Base-by-base conservation (phyloP, 192 early-diverging fungal genomes). In the Helicostylum pulchrum region DNA sequence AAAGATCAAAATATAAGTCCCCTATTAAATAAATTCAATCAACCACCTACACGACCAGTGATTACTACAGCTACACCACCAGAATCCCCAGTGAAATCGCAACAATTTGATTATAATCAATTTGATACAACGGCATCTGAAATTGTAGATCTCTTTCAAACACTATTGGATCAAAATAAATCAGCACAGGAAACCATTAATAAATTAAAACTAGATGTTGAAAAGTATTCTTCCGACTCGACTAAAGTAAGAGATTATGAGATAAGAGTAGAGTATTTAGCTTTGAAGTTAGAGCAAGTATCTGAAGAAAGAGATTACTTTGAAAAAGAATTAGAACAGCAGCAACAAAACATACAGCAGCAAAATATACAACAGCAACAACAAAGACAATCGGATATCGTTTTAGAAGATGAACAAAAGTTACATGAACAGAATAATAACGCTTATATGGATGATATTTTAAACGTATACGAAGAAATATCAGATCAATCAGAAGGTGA, bases 241-340 rank as follows among this genome's bases (percentile, higher is more conserved):
- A 70, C 68, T 5, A 70, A 70, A 26, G 61, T 55, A n/a, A 20
- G 68, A 23, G 68, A 70, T 30, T 64, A 63, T 39, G 68, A 70
- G 52, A 70, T 70, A 17, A 60, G 68, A 32, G 68, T 70, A 15
- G 68, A 70, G 43, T 70, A 70, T 30, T 45, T 70, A 7, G 54
- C 68, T 2, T 59, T 62, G n/a, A 70, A 70, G 50, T 45, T 70
- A n/a, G 68, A 70, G 17, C 68, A 70, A 26, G 31, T 70, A 14
- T 62, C 68, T 1, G 68, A 70, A 31, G 61, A 70, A 58, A 48
- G 59, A 55, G 68, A 70, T 15, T 3, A 46, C 9, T 21, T 55
- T 17, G 68, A 70, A 58, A 62, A 63, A 17, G 61, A 70, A 55
- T 34, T 70, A 17, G 11, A 17, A 19, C 46, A 48, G 12, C 46